Percentiles rank a stretch among this genome's conserved stretches.
These are phyloP conservation scores for Wickerhamomyces canadensis DNA, from an alignment of 805 yeast genomes.

Conservation along the genomic window DNA sequence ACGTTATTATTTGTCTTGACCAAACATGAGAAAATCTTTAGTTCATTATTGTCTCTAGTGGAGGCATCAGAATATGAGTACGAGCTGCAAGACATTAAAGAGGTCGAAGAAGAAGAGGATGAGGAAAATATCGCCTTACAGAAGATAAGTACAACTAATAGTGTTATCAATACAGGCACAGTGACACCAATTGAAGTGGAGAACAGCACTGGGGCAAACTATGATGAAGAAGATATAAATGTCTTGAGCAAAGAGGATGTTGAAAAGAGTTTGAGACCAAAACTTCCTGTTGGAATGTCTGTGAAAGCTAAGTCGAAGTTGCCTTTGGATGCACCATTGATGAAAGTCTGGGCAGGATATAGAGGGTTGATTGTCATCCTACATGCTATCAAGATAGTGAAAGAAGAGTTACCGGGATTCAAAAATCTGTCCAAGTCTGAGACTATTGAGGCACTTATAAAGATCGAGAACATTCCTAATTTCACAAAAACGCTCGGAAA, in stretches of 20 bases:
- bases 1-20: constrained; percentile 46
- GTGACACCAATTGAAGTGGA: constrained; percentile 2
- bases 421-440: constrained; percentile 19
- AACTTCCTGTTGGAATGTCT: constrained; percentile 58
- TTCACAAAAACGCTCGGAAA: constrained; percentile 20
- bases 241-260: constrained; percentile 17
- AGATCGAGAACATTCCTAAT: constrained; percentile 34
- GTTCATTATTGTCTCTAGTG: constrained; percentile 7
- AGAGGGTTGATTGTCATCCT: constrained; percentile 37
- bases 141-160: constrained; percentile 4
- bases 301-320: constrained; percentile 46
- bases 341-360: constrained; percentile 50
- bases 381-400: constrained; percentile 27
- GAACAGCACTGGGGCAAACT: constrained; percentile 1
- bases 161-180: background rate
- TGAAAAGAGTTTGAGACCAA: constrained; percentile 40
- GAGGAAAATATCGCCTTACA: constrained; percentile 5
- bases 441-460: constrained; percentile 29
- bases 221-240: constrained; percentile 4
- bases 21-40: constrained; percentile 29
- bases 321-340: constrained; percentile 44
- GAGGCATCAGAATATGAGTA: constrained; percentile 6
- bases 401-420: constrained; percentile 26
- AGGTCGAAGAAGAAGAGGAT: constrained; percentile 5
- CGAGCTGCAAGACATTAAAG: constrained; percentile 3